phyloP scores from a whole-genome alignment of 495 filamentous ascomycete species.

The Penicillium crystallinum region DNA sequence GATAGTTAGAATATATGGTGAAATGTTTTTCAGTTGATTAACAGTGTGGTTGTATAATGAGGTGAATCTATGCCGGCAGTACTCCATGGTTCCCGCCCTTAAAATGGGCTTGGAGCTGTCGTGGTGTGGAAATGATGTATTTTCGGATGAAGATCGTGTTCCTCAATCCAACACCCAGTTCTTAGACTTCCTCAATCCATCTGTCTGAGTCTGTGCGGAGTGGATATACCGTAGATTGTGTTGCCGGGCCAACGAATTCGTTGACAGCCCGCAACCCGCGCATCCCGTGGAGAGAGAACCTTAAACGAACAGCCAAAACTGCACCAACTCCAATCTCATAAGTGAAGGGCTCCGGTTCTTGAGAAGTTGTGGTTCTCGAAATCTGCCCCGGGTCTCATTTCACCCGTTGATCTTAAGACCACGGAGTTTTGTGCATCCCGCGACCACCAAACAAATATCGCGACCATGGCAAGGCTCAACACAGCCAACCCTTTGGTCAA shows the following conservation, averaged over 20 bases:
- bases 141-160: too few species aligned
- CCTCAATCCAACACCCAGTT: too few species aligned
- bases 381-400: not conserved
- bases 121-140: too few species aligned
- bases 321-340: not conserved
- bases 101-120: too few species aligned
- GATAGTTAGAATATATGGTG: too few species aligned
- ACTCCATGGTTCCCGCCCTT: too few species aligned
- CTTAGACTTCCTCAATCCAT: too few species aligned
- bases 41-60: too few species aligned
- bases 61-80: too few species aligned
- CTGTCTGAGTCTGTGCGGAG: too few species aligned
- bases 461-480: slow-evolving; percentile 3
- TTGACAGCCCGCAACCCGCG: slow-evolving; percentile 7
- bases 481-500: slow-evolving; percentile 5
- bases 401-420: not conserved
- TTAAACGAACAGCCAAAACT: not conserved
- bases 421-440: not conserved
- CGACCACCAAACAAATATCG: not conserved
- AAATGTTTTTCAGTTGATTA: too few species aligned
- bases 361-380: not conserved
- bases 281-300: not conserved
- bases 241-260: slow-evolving; percentile 16
- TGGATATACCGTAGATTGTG: not conserved
- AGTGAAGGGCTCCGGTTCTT: not conserved